phyloP scores from a whole-genome alignment of 345 rosid genomes.

The Moricandia moricandioides region DNA sequence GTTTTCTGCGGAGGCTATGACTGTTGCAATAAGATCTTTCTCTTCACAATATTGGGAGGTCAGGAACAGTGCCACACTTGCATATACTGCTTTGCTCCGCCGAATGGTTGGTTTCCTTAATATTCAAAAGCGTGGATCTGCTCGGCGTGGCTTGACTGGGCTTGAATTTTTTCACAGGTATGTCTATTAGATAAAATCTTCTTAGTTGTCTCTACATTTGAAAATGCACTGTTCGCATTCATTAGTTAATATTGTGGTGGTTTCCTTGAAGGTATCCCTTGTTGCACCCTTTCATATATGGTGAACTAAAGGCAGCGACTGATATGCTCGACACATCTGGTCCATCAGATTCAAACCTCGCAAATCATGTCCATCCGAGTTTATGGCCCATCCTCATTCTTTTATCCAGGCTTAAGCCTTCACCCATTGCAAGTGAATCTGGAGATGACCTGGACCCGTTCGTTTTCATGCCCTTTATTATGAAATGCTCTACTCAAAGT shows the following conservation, averaged over 20 bases:
- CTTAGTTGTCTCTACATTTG: background rate
- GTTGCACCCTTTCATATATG: conserved; percentile 75
- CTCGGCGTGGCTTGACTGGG: conserved; percentile 78
- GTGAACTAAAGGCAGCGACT: conserved; percentile 75
- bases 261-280: conserved; percentile 70
- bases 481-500: conserved; percentile 86
- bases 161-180: conserved; percentile 98
- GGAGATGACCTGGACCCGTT: conserved; percentile 93
- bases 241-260: conserved; percentile 19
- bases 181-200: conserved; percentile 12
- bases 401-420: conserved; percentile 93
- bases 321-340: conserved; percentile 55
- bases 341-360: conserved; percentile 57
- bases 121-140: conserved; percentile 86
- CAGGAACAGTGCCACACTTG: conserved; percentile 88
- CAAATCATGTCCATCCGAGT: conserved; percentile 85
- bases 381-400: conserved; percentile 90
- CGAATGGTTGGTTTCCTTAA: conserved; percentile 93
- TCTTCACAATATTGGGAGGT: conserved; percentile 98
- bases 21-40: conserved; percentile 72
- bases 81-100: conserved; percentile 85
- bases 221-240: conserved; percentile 6
- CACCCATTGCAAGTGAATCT: conserved; percentile 77
- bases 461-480: conserved; percentile 85
- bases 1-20: conserved; percentile 89